phyloP scores from a whole-genome alignment of 352 stramenopile genomes.

The Phytopythium mirpurense region DNA sequence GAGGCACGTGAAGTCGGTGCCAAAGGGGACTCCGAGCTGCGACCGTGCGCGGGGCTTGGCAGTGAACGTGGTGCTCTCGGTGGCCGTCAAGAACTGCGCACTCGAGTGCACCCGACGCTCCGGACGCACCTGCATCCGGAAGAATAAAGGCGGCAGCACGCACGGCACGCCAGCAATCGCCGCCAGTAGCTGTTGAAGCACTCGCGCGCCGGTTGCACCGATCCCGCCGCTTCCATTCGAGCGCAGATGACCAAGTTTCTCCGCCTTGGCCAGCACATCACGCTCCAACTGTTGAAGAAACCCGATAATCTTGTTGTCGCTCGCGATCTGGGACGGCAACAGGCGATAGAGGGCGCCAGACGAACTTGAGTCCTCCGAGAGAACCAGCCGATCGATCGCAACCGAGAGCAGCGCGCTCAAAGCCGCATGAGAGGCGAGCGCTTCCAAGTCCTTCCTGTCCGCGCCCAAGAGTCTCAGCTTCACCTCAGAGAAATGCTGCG shows the following conservation, averaged over 20 bases:
- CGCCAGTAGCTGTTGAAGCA: slow-evolving; percentile 33
- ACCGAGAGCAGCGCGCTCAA: slow-evolving; percentile 24
- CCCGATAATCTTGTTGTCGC: background rate
- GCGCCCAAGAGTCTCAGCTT: slow-evolving; percentile 26
- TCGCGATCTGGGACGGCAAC: background rate
- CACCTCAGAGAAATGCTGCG: slow-evolving; percentile 19
- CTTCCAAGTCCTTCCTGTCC: slow-evolving; percentile 18
- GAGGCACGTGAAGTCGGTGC: slow-evolving; percentile 44
- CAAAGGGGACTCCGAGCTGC: slow-evolving; percentile 41
- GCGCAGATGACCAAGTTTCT: slow-evolving; percentile 6
- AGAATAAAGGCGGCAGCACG: slow-evolving; percentile 32
- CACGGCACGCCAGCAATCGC: slow-evolving; percentile 24
- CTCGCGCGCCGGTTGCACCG: slow-evolving; percentile 16
- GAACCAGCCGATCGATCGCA: slow-evolving; percentile 27
- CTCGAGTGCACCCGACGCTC: slow-evolving; percentile 24
- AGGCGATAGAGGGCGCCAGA: background rate
- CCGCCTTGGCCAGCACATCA: background rate
- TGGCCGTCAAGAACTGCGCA: slow-evolving; percentile 41
- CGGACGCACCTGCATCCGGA: slow-evolving; percentile 23
- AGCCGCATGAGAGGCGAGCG: slow-evolving; percentile 17
- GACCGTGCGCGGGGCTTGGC: slow-evolving; percentile 40
- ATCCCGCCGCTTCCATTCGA: slow-evolving; percentile 3
- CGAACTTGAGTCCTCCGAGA: slow-evolving; percentile 7
- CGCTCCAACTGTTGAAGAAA: background rate
- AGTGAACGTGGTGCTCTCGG: slow-evolving; percentile 34